A percentile compares a stretch with the other conserved stretches of the same genome.
These are phyloP conservation scores for Areca catechu DNA, from an alignment of 176 grass and related monocot species.

Conservation along the genomic window DNA sequence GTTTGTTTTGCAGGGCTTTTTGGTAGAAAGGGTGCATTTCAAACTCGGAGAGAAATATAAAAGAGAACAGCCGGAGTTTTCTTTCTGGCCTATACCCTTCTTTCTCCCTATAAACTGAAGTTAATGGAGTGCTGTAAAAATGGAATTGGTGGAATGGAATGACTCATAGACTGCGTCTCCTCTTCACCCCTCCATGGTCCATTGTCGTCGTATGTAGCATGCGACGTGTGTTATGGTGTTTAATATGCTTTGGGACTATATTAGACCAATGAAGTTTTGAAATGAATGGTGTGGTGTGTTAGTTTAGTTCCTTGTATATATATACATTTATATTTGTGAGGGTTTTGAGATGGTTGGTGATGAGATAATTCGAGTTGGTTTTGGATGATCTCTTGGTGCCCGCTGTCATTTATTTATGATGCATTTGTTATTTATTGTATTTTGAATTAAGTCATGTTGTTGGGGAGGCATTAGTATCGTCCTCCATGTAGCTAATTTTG, in stretches of 20 bases:
- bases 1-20: constrained; percentile 20
- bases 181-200: not conserved
- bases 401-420: no score
- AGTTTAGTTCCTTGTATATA: not conserved
- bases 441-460: no score
- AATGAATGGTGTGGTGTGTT: not conserved
- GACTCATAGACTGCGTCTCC: not conserved
- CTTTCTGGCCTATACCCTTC: not conserved
- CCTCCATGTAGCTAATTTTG: no score
- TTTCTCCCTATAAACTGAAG: not conserved
- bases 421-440: no score
- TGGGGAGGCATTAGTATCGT: no score
- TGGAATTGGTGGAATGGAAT: not conserved
- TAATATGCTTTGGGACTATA: not conserved
- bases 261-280: not conserved
- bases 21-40: constrained; percentile 23
- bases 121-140: constrained; percentile 1
- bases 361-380: no score
- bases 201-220: not conserved
- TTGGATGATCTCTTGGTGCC: no score
- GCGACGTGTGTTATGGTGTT: no score
- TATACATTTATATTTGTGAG: no score
- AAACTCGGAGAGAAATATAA: constrained; percentile 12
- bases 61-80: not conserved
- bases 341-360: no score